phyloP scores from a whole-genome alignment of 2,329 filamentous ascomycete genomes.

The Stenocarpella maydis region DNA sequence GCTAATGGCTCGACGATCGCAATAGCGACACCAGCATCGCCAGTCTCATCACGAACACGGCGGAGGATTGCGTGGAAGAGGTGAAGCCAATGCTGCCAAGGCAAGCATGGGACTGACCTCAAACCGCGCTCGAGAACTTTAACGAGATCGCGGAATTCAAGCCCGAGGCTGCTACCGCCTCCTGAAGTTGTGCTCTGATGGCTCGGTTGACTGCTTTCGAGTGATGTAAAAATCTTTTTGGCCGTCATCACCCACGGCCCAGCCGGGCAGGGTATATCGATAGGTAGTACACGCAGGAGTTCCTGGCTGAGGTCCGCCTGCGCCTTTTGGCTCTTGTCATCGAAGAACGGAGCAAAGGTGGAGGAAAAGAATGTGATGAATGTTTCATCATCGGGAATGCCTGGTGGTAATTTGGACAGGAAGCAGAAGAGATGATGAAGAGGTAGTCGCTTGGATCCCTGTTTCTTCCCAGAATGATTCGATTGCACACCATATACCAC shows the following conservation, averaged over 20 bases:
- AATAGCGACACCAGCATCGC: slow-evolving; percentile 72
- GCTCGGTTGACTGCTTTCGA: slow-evolving; percentile 52
- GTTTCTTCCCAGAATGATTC: slow-evolving; percentile 62
- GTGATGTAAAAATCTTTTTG: slow-evolving; percentile 51
- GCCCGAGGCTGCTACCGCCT: slow-evolving; percentile 61
- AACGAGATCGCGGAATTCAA: slow-evolving; percentile 74
- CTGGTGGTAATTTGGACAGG: slow-evolving; percentile 60
- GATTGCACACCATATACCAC: slow-evolving; percentile 73
- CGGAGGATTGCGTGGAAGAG: slow-evolving; percentile 66
- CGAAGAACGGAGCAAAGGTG: slow-evolving; percentile 67
- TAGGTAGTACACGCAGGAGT: slow-evolving; percentile 58
- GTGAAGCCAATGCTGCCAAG: slow-evolving; percentile 56
- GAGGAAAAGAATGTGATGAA: slow-evolving; percentile 56
- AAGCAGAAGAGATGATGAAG: slow-evolving; percentile 72
- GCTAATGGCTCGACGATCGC: slow-evolving; percentile 77
- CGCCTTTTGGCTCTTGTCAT: slow-evolving; percentile 53
- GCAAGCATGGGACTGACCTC: slow-evolving; percentile 56
- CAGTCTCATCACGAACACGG: slow-evolving; percentile 68
- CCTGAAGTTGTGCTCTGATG: slow-evolving; percentile 49
- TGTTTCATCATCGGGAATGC: slow-evolving; percentile 55
- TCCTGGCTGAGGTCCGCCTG: slow-evolving; percentile 59
- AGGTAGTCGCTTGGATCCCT: slow-evolving; percentile 63
- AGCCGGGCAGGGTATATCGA: slow-evolving; percentile 54
- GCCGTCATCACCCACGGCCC: slow-evolving; percentile 62
- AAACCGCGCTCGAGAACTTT: slow-evolving; percentile 73